Evolutionary conservation across 371 early-diverging fungal species (phyloP).

Genomic region (Mortierella sp.): DNA sequence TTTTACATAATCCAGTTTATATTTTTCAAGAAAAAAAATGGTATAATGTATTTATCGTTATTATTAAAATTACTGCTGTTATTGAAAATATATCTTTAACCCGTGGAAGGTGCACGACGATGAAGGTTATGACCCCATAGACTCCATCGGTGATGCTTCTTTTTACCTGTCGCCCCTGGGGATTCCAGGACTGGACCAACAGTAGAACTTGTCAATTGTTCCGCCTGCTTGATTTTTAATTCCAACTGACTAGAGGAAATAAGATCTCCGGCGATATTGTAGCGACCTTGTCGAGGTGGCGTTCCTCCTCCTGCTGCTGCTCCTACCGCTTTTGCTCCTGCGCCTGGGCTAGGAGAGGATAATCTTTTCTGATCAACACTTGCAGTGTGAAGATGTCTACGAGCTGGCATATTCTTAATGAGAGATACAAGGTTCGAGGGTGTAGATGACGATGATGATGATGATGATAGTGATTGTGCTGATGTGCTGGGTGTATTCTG

Average conservation of each 20-base stretch:
- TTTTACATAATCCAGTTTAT: no score
- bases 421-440: neutral
- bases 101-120: conserved; percentile 13
- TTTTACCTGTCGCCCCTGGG: conserved; percentile 10
- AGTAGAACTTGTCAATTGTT: conserved; percentile 33
- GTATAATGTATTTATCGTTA: no score
- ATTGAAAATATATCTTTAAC: conserved; percentile 2
- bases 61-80: no score
- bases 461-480: neutral
- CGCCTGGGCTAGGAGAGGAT: neutral
- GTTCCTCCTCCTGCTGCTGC: neutral
- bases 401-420: neutral
- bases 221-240: conserved; percentile 33
- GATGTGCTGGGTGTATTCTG: neutral
- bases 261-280: conserved; percentile 40
- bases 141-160: conserved; percentile 45
- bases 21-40: no score
- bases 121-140: conserved; percentile 27
- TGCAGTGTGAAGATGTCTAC: conserved; percentile 2
- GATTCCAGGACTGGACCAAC: conserved; percentile 10
- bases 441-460: conserved; percentile 4
- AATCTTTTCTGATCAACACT: neutral
- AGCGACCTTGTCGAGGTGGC: conserved; percentile 7
- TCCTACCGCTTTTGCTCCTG: neutral
- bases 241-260: conserved; percentile 51